Base-by-base conservation (phyloP, 768 basidiomycete genomes). In the Tremella yokohamensis region DNA sequence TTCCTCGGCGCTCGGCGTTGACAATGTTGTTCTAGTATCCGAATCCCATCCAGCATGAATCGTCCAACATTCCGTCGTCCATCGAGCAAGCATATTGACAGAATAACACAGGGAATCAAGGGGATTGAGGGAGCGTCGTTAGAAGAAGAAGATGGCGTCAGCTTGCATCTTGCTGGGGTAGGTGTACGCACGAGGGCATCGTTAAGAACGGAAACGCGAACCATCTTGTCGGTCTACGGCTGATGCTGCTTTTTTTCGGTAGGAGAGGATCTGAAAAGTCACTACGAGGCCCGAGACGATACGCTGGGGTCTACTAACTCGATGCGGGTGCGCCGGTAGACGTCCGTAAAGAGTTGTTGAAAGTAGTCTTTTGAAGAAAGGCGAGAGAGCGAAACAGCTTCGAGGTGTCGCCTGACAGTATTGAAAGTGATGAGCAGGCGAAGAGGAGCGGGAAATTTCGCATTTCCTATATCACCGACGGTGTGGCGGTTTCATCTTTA, bases 1-100 rank as follows among this genome's bases (percentile, higher is more conserved):
- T 99, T 75, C 96, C 96, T 76, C 92, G 89, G 77, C 91, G 90
- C 83, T 98, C 96, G 75, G 96, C 96, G 69, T 99, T 99, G 86
- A 96, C 90, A 68, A 97, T 96, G 85, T 89, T 94, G 85, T 94
- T 97, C 69, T 73, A 52, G 2, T 8, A 52, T 38, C 22, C 25
- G 20, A 50, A 3, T 6, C 8, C 20, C 25, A n/a, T 18, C 49
- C 12, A 24, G 6, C 20, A 40, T 18, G n/a, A 49, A 40, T 11
- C 11, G 42, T 18, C n/a, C 22, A 45, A 6, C n/a, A 16, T 22
- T 8, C 12, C 11, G 39, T 18, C n/a, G 42, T 45, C 42, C n/a
- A 45, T 18, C 42, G 22, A 6, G 42, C 18, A 40, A 40, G 18
- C 22, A 45, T 45, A 45, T 45, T 11, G 29, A 11, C 29, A 34